Percentiles rank a stretch among this genome's conserved stretches.
Evolutionary conservation across 371 early-diverging fungal genomes (phyloP).

Genomic region (Haplosporangium sp.): DNA sequence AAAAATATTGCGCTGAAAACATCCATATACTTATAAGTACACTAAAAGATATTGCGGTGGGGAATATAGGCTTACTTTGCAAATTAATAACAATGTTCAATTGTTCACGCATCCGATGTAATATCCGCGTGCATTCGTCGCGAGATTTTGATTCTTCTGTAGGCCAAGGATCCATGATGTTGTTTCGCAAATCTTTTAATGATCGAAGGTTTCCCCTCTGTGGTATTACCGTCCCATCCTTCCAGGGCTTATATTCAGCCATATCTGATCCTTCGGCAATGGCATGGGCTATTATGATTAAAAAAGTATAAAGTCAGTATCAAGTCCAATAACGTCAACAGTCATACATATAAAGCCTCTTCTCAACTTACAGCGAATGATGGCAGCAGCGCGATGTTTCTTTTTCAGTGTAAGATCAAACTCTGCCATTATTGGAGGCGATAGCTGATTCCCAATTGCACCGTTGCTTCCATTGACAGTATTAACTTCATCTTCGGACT

Average conservation of each 20-base stretch:
- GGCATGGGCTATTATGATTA: constrained; percentile 22
- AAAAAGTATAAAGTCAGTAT: background rate
- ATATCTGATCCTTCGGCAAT: constrained; percentile 36
- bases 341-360: background rate
- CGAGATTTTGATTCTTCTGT: constrained; percentile 29
- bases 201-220: constrained; percentile 16
- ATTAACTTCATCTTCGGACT: background rate
- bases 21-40: background rate
- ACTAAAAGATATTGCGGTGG: background rate
- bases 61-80: constrained; percentile 25
- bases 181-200: constrained; percentile 20
- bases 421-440: constrained; percentile 14
- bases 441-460: background rate
- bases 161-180: constrained; percentile 48
- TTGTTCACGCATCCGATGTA: constrained; percentile 52
- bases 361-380: constrained; percentile 31
- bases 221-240: constrained; percentile 33
- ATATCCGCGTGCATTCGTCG: constrained; percentile 39
- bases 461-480: background rate
- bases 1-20: background rate
- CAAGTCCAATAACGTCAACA: background rate
- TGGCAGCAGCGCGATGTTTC: constrained; percentile 34
- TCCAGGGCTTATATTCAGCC: constrained; percentile 46
- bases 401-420: constrained; percentile 25
- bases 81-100: constrained; percentile 47